Base-by-base conservation (phyloP, 495 filamentous ascomycete genomes). In the Penicillium macrosclerotiorum region DNA sequence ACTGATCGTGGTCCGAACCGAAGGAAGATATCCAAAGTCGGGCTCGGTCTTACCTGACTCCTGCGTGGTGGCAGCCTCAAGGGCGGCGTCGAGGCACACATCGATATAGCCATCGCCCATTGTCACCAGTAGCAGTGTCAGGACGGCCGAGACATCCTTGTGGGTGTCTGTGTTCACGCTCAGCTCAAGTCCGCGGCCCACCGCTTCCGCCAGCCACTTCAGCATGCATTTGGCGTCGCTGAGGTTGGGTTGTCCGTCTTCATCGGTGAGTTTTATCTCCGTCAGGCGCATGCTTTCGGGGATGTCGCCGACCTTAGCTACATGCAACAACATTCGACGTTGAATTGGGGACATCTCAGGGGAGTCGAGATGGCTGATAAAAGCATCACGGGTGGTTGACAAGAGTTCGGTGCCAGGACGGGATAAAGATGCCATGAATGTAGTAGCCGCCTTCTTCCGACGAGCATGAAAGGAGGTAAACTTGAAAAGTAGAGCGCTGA, bases 31-130 rank as follows among this genome's bases (percentile, higher is more conserved):
- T 9, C 75, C 76, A 27, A 99, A 75, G 65, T 97, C 93, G 2
- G 94, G 94, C 57, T 97, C 94, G 11, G 72, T 79, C 58, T 88
- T 95, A 12, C 75, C 64, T 39, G 74, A 78, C 59, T 95, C 89
- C 58, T 93, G 88, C 3, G 85, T 74, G 9, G 81, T 74, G 42
- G 89, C 84, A 38, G 75, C 69, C 57, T 95, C 89, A 36, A 85
- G 74, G 30, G 86, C 87, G 6, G 90, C 88, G 57, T 97, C 93
- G 4, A 99, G 78, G 23, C 88, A 88, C 2, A 95, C 92, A 57
- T 99, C 94, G 22, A 99, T 74, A 57, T 97, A 99, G 27, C 90
- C 85, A 55, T 94, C 90, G 39, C 89, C 90, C 86, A 96, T 93
- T 49, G 87, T 85, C 12, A 83, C 80, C 18, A 96, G 77, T 1